Evolutionary conservation across 371 early-diverging fungal genomes (phyloP).

Genomic region (Lichtheimia hyalospora): DNA sequence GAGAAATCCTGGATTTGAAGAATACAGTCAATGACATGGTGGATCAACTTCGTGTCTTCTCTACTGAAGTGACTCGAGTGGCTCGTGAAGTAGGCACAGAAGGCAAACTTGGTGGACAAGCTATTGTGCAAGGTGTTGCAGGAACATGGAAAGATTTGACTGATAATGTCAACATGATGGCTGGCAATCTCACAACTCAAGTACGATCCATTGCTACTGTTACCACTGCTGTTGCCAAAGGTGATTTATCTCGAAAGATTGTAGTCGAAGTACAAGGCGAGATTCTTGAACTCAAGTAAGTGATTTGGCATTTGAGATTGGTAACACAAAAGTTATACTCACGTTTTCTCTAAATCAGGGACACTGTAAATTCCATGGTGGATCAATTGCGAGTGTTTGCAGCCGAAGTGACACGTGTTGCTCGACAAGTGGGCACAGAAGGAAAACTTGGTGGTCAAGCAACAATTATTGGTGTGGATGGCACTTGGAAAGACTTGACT

Average conservation of each 20-base stretch:
- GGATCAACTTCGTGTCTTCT: conserved; percentile 37
- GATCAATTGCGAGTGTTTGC: conserved; percentile 35
- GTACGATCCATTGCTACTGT: conserved; percentile 48
- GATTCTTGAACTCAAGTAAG: conserved; percentile 41
- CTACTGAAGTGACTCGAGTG: conserved; percentile 40
- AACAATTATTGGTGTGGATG: conserved; percentile 58
- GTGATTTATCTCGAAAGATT: conserved; percentile 36
- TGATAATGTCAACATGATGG: conserved; percentile 44
- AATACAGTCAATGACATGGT: conserved; percentile 68
- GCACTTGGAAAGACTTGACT: conserved; percentile 74
- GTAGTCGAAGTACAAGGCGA: conserved; percentile 32
- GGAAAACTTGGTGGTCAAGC: conserved; percentile 61
- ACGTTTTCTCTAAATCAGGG: conserved; percentile 52
- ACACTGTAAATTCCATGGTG: conserved; percentile 33
- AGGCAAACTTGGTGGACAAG: conserved; percentile 47
- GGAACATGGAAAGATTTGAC: conserved; percentile 40
- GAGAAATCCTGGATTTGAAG: conserved; percentile 61
- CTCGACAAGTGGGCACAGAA: conserved; percentile 62
- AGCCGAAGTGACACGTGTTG: conserved; percentile 58
- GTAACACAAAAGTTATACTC: conserved; percentile 10
- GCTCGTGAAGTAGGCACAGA: conserved; percentile 53
- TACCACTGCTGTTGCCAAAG: conserved; percentile 38
- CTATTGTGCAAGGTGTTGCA: conserved; percentile 38
- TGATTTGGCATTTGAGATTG: conserved; percentile 2
- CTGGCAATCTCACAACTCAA: conserved; percentile 41